Percentiles rank a stretch among this genome's conserved stretches.
Conservation (phyloP, 1,139 yeast species). For the Yamadazyma taylorii region DNA sequence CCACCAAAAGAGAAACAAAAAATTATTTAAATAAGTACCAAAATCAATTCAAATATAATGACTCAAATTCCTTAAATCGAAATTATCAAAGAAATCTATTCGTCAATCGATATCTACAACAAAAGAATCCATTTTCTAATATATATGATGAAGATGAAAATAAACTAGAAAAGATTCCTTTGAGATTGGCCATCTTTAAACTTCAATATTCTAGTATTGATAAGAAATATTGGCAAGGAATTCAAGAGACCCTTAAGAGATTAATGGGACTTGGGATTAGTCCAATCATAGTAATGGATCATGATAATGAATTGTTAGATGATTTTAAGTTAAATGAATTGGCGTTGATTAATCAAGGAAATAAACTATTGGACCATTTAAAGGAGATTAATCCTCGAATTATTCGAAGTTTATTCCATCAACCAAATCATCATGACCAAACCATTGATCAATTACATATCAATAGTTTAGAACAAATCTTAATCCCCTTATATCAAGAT, state of each 20-base stretch:
- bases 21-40: constrained; percentile 63
- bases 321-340: constrained; percentile 33
- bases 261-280: constrained; percentile 51
- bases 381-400: constrained; percentile 28
- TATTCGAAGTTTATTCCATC: constrained; percentile 29
- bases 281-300: constrained; percentile 36
- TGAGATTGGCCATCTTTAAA: constrained; percentile 53
- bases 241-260: constrained; percentile 50
- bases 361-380: constrained; percentile 27
- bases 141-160: constrained; percentile 35
- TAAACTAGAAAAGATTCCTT: constrained; percentile 37
- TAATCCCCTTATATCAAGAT: constrained; percentile 45
- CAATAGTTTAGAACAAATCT: constrained; percentile 32
- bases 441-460: no score
- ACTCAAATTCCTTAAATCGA: constrained; percentile 17
- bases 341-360: constrained; percentile 35
- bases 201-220: constrained; percentile 40
- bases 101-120: constrained; percentile 41
- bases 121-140: constrained; percentile 33
- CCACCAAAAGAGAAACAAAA: constrained; percentile 73
- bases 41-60: constrained; percentile 36
- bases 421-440: no score
- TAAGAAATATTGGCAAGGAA: constrained; percentile 36
- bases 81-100: constrained; percentile 38
- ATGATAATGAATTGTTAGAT: constrained; percentile 28